Evolutionary conservation across 768 basidiomycete species (phyloP).

Genomic region (Multifurca ochricompacta): DNA sequence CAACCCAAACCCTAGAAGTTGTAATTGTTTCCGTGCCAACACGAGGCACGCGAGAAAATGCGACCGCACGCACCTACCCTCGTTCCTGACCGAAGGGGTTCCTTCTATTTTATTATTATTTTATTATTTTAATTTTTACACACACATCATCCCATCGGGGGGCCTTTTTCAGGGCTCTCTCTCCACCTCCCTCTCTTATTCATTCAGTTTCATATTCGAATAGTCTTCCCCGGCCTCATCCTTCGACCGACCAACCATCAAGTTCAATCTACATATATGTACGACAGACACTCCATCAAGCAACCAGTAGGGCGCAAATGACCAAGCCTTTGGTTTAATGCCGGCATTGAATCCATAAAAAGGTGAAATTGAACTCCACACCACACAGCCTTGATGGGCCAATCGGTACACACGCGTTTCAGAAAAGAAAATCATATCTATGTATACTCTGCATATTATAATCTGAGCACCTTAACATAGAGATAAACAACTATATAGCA

Average conservation of each 20-base stretch:
- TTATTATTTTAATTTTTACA: too few relatives aligned
- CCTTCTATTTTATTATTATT: too few relatives aligned
- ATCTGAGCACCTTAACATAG: slow-evolving; percentile 11
- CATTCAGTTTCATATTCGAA: too few relatives aligned
- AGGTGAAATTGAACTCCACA: neutral
- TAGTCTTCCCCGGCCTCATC: too few relatives aligned
- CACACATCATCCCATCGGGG: too few relatives aligned
- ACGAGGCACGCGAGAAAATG: neutral
- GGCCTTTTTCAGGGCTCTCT: too few relatives aligned
- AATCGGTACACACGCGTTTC: neutral
- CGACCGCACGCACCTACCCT: neutral
- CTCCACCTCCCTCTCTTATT: neutral
- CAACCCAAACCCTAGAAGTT: too few relatives aligned
- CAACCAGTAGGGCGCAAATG: neutral
- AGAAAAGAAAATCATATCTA: slow-evolving; percentile 1
- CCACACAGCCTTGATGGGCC: neutral
- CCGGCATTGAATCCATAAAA: too few relatives aligned
- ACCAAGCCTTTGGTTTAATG: too few relatives aligned
- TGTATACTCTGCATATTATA: slow-evolving; percentile 16
- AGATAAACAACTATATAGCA: slow-evolving; percentile 18
- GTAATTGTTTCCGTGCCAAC: slow-evolving; percentile 1
- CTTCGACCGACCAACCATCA: too few relatives aligned
- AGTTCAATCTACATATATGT: too few relatives aligned
- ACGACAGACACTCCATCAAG: too few relatives aligned
- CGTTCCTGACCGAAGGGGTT: neutral